These are phyloP conservation scores for Penstemon barbatus DNA, from an alignment of 257 asterid species.

Conservation along the genomic window DNA sequence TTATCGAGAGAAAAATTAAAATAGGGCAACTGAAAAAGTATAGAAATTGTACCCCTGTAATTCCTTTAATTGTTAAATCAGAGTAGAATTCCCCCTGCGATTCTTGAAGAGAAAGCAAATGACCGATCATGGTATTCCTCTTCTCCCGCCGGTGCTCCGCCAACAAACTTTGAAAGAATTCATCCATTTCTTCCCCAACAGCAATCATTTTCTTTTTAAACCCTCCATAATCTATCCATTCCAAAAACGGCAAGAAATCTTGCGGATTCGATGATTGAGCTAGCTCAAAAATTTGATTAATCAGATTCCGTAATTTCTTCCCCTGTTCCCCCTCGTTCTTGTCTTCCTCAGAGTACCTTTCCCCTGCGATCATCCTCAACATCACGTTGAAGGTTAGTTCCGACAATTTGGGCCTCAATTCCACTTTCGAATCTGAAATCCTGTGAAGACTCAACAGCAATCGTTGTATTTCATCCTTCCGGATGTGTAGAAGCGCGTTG, in stretches of 20 bases:
- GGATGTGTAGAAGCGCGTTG: constrained; percentile 18
- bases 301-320: constrained; percentile 4
- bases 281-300: constrained; percentile 24
- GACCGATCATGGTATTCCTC: constrained; percentile 35
- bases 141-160: constrained; percentile 32
- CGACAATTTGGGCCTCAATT: constrained; percentile 22
- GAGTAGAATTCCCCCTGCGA: constrained; percentile 32
- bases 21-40: no score
- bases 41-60: background rate
- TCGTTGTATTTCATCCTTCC: constrained; percentile 28
- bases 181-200: constrained; percentile 21
- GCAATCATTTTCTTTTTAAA: constrained; percentile 20
- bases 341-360: constrained; percentile 20
- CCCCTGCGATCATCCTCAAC: constrained; percentile 37
- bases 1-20: no score
- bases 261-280: constrained; percentile 25
- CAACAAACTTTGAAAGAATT: constrained; percentile 24
- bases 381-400: constrained; percentile 32
- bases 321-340: constrained; percentile 14
- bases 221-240: constrained; percentile 40
- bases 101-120: constrained; percentile 36
- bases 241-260: constrained; percentile 25
- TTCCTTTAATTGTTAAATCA: constrained; percentile 33
- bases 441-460: constrained; percentile 13
- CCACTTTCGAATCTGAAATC: background rate